Percentiles rank a stretch among this genome's conserved stretches.
Evolutionary conservation across 208 protist species (phyloP).

Genomic region (Crithidia expoeki): DNA sequence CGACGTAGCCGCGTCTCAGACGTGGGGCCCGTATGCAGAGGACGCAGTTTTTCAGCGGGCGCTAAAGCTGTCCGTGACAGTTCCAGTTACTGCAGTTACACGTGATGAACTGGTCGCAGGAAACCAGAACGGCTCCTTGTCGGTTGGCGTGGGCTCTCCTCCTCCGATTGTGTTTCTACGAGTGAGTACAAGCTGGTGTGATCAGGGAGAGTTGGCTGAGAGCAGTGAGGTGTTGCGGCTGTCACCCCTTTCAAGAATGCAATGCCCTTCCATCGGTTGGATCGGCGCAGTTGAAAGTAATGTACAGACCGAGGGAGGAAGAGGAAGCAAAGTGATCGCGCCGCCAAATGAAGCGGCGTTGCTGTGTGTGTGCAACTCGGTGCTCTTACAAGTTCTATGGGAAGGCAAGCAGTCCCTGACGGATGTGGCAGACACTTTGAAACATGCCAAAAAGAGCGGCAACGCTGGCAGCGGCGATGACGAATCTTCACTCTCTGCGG

Average conservation of each 20-base stretch:
- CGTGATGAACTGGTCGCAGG: neutral
- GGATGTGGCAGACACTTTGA: neutral
- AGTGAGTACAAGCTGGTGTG: neutral
- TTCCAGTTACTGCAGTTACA: neutral
- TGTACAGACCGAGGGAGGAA: neutral
- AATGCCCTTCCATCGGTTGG: neutral
- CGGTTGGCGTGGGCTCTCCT: neutral
- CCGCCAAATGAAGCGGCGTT: neutral
- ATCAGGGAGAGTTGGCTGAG: neutral
- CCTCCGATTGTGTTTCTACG: constrained; percentile 1
- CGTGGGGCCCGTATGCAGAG: neutral
- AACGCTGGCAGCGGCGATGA: too few relatives aligned
- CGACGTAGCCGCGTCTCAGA: neutral
- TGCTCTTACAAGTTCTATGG: constrained; percentile 16
- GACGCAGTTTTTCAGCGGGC: neutral
- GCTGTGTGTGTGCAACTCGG: constrained; percentile 20
- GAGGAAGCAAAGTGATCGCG: neutral
- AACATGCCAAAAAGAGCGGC: neutral
- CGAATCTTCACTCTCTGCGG: neutral
- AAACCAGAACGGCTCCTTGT: neutral
- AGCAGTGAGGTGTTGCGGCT: neutral
- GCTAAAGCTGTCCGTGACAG: neutral
- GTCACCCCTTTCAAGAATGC: neutral
- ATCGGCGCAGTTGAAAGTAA: neutral
- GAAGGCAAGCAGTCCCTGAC: neutral